These are phyloP conservation scores for Sugiyamaella chiloensis DNA, from an alignment of 805 yeast species.

Conservation along the genomic window DNA sequence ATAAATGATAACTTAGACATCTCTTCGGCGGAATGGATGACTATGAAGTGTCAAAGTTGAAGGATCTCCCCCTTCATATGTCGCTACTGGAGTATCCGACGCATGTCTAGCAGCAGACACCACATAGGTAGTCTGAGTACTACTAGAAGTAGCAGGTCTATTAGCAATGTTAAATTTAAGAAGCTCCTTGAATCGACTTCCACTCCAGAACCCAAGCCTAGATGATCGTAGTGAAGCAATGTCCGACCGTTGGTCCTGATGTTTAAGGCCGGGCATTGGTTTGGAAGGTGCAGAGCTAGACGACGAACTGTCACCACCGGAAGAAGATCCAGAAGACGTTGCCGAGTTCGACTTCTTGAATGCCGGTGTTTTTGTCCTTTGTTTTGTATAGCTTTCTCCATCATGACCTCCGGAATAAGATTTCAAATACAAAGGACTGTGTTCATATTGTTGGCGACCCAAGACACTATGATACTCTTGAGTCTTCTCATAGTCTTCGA, in stretches of 20 bases:
- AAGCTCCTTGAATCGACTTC: not conserved
- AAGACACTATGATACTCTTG: constrained; percentile 20
- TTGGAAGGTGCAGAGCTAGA: not conserved
- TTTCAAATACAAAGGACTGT: not conserved
- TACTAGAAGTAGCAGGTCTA: constrained; percentile 18
- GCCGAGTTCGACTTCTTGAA: not conserved
- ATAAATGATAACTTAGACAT: no score
- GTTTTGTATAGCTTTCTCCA: not conserved
- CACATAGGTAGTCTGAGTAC: constrained; percentile 16
- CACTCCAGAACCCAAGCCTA: not conserved
- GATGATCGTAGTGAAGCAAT: not conserved
- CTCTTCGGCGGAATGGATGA: constrained; percentile 7
- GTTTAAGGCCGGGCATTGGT: not conserved
- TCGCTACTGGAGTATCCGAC: not conserved
- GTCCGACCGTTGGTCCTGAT: not conserved
- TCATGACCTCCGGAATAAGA: not conserved
- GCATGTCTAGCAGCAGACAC: constrained; percentile 5
- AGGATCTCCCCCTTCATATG: not conserved
- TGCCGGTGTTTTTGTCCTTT: not conserved
- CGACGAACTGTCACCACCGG: not conserved
- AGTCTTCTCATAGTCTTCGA: constrained; percentile 16
- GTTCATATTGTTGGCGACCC: constrained; percentile 23
- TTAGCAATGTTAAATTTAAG: constrained; percentile 1
- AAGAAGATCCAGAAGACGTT: not conserved
- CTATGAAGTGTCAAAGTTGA: not conserved